Evolutionary conservation across 2,329 filamentous ascomycete species (phyloP).

Genomic region (Curvularia sp.): DNA sequence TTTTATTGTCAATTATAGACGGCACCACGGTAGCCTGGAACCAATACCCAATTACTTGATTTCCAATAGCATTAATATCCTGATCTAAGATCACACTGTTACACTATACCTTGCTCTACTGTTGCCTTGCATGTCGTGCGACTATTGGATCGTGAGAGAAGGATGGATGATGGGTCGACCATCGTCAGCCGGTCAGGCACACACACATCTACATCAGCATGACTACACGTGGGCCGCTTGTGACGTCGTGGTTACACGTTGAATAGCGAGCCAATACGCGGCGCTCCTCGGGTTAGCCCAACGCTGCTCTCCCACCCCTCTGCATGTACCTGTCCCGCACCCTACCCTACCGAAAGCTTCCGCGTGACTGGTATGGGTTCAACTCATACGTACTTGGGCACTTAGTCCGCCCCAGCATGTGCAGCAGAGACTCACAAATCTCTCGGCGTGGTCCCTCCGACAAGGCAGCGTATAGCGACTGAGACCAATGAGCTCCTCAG

Average conservation of each 20-base stretch:
- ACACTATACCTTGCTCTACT: background rate
- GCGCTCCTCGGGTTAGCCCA: background rate
- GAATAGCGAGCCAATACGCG: slow-evolving; percentile 13
- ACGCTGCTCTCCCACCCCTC: slow-evolving; percentile 4
- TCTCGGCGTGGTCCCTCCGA: background rate
- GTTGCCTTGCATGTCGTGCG: slow-evolving; percentile 13
- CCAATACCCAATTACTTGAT: slow-evolving; percentile 29
- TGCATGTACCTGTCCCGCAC: slow-evolving; percentile 19
- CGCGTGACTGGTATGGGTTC: slow-evolving; percentile 24
- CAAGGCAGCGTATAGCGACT: background rate
- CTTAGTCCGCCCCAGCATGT: slow-evolving; percentile 5
- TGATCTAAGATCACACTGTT: slow-evolving; percentile 24
- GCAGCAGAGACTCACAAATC: slow-evolving; percentile 13
- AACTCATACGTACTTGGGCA: slow-evolving; percentile 5
- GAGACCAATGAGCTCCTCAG: background rate
- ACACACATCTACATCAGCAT: slow-evolving; percentile 9
- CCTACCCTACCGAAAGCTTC: slow-evolving; percentile 19
- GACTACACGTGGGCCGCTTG: slow-evolving; percentile 9
- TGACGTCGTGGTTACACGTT: slow-evolving; percentile 25
- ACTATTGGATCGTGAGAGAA: too few relatives aligned
- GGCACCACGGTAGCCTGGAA: slow-evolving; percentile 31
- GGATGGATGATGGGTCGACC: too few relatives aligned
- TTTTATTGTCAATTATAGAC: slow-evolving; percentile 21
- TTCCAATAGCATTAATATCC: slow-evolving; percentile 28
- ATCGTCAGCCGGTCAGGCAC: slow-evolving; percentile 11